Evolutionary conservation across 2,329 filamentous ascomycete genomes (phyloP).

Genomic region (Pleurostoma richardsiae): DNA sequence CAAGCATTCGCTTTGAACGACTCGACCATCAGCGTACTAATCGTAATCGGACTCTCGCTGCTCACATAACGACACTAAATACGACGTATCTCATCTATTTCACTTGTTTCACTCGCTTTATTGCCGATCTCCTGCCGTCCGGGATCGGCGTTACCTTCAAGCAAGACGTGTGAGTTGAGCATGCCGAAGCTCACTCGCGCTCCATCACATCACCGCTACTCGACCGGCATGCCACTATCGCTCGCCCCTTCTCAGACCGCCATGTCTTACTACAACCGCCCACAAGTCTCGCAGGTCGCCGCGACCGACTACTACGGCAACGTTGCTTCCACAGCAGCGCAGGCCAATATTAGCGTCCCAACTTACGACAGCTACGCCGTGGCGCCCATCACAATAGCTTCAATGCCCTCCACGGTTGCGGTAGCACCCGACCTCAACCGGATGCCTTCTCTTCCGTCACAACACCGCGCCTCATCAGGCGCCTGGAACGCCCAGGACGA

Average conservation of each 20-base stretch:
- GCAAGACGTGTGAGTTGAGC: background rate
- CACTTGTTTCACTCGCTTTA: too few relatives aligned
- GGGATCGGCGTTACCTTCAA: too few relatives aligned
- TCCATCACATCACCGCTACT: slow-evolving; percentile 18
- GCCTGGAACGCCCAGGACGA: slow-evolving; percentile 75
- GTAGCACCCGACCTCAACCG: slow-evolving; percentile 20
- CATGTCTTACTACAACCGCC: slow-evolving; percentile 27
- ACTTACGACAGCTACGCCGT: slow-evolving; percentile 27
- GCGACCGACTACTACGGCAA: slow-evolving; percentile 23
- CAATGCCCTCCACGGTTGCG: slow-evolving; percentile 30
- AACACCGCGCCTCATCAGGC: slow-evolving; percentile 53
- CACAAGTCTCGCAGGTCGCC: slow-evolving; percentile 6
- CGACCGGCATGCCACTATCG: slow-evolving; percentile 14
- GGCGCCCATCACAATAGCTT: slow-evolving; percentile 27
- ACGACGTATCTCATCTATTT: too few relatives aligned
- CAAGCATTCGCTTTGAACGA: too few relatives aligned
- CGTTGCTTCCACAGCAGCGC: slow-evolving; percentile 17
- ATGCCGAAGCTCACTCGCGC: slow-evolving; percentile 23
- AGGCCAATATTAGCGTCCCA: slow-evolving; percentile 16
- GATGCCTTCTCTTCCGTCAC: slow-evolving; percentile 23
- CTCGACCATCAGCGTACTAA: too few relatives aligned
- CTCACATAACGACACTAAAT: too few relatives aligned
- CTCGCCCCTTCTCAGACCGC: slow-evolving; percentile 10
- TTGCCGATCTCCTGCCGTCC: too few relatives aligned
- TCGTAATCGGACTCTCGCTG: too few relatives aligned